Evolutionary conservation across 768 basidiomycete genomes (phyloP).

Genomic region (Gloeopeniophorella convolvens): DNA sequence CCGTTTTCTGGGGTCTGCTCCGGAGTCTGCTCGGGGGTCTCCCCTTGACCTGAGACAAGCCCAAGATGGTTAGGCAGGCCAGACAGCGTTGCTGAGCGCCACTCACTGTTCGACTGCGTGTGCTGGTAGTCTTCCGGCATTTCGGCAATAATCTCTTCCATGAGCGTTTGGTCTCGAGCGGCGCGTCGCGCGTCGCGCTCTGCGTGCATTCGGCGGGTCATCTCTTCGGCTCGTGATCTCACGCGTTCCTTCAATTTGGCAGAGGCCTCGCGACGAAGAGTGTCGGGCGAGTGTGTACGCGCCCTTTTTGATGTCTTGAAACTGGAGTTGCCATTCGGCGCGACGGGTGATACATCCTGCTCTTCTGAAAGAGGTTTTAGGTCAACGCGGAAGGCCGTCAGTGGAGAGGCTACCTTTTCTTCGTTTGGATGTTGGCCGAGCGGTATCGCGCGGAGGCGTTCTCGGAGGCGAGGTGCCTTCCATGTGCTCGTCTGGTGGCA

Average conservation of each 20-base stretch:
- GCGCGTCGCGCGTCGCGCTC: conserved; percentile 32
- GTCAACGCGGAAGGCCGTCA: neutral
- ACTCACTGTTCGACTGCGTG: conserved; percentile 1
- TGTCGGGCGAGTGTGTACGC: conserved; percentile 42
- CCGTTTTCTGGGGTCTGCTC: neutral
- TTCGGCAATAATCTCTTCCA: conserved; percentile 33
- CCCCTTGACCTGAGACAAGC: too few relatives aligned
- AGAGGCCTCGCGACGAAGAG: conserved; percentile 34
- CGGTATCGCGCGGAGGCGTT: neutral
- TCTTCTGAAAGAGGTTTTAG: neutral
- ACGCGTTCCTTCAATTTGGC: conserved; percentile 35
- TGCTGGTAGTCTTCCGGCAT: conserved; percentile 18
- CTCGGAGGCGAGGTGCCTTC: conserved; percentile 3
- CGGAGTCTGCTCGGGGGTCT: neutral
- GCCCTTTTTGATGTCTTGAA: conserved; percentile 37
- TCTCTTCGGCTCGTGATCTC: conserved; percentile 35
- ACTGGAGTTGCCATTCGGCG: neutral
- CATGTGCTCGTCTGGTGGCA: conserved; percentile 5
- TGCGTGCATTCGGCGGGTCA: conserved; percentile 29
- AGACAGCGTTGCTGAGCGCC: neutral
- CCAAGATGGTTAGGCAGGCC: neutral
- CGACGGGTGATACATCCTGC: neutral
- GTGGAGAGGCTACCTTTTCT: conserved; percentile 7
- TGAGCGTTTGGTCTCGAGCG: conserved; percentile 32
- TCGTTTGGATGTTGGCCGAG: conserved; percentile 11